Evolutionary conservation across 176 grass and related monocot species (phyloP), one percentile per base, ranked within the genome.

Genomic region (Saccharum spontaneum): DNA sequence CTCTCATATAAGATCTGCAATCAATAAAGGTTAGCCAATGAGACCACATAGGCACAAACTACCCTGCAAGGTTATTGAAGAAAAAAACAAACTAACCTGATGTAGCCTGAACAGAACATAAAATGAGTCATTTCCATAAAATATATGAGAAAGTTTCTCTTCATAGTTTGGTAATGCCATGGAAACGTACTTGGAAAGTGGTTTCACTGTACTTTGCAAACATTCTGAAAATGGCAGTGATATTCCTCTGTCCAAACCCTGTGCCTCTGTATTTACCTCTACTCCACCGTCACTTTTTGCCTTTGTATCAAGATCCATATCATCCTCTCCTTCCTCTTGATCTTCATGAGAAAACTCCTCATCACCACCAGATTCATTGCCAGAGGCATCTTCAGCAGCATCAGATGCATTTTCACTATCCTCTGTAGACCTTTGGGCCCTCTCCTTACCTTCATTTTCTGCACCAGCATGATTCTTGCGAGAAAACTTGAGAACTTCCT

Each of bases 91-190:
- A 60, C 78, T 81, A 38, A 98, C 93, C 97, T 95, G 97, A 62
- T 98, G 93, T 64, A 98, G 91, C 86, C 93, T 92, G 79, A 98
- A 90, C 66, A 98, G 45, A 36, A 94, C 84, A 83, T 95, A 98
- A 83, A 94, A 98, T 1, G 97, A 99, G 88, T 99, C 97, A 84
- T 99, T 96, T 68, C 97, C 93, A 59, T 96, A 99, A 86, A 99
- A 99, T 69, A 99, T 83, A 49, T 76, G 81, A 0, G 87, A 90
- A 6, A 39, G 41, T 85, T 94, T 99, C 17, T 89, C 89, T 55
- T 92, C 90, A 61, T 85, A 84, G 59, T 86, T 86, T 88, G 88
- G 86, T 55, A 92, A 86, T 69, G 88, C 36, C 45, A 83, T 87
- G 36, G 93, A 85, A 3, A 94, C 93, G 85, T 94, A 86, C 44